These are phyloP conservation scores for Hamamelis virginiana DNA, from an alignment of 164 flowering plant genomes.

Conservation along the genomic window DNA sequence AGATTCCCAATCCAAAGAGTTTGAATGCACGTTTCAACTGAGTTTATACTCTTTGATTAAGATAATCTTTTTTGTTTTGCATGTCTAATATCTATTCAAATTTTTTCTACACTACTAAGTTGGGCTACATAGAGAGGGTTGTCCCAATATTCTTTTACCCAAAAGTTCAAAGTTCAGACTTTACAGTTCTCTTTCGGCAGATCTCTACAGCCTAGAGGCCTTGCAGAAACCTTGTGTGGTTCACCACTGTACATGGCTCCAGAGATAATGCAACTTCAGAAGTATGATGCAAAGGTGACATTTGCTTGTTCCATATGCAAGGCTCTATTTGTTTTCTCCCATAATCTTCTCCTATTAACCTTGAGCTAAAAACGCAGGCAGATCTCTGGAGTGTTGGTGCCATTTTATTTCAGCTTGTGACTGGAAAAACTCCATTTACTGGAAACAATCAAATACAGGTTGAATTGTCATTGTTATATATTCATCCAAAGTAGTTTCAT, in stretches of 20 bases:
- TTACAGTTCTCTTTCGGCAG: slow-evolving; percentile 37
- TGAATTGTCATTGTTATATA: not conserved
- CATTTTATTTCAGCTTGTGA: slow-evolving; percentile 90
- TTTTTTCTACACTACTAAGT: not conserved
- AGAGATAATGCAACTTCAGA: slow-evolving; percentile 96
- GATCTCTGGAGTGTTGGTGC: slow-evolving; percentile 99
- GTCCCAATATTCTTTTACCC: not conserved
- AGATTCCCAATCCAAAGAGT: not conserved
- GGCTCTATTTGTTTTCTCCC: not conserved
- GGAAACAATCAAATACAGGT: slow-evolving; percentile 95
- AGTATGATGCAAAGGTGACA: slow-evolving; percentile 97
- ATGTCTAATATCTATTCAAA: not conserved
- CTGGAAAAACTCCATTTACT: slow-evolving; percentile 89
- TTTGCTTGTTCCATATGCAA: not conserved
- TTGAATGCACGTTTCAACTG: not conserved
- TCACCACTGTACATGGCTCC: slow-evolving; percentile 99
- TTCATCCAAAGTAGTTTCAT: not conserved
- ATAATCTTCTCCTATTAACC: slow-evolving; percentile 20
- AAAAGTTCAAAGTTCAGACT: not conserved
- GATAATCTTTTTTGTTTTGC: not conserved
- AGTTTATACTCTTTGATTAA: not conserved
- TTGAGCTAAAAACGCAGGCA: slow-evolving; percentile 67
- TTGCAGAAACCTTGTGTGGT: slow-evolving; percentile 98
- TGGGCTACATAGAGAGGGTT: not conserved
- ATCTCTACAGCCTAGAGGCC: slow-evolving; percentile 86